These are phyloP conservation scores for Dactylellina drechsleri DNA, from an alignment of 2,329 filamentous ascomycete genomes.

Conservation along the genomic window DNA sequence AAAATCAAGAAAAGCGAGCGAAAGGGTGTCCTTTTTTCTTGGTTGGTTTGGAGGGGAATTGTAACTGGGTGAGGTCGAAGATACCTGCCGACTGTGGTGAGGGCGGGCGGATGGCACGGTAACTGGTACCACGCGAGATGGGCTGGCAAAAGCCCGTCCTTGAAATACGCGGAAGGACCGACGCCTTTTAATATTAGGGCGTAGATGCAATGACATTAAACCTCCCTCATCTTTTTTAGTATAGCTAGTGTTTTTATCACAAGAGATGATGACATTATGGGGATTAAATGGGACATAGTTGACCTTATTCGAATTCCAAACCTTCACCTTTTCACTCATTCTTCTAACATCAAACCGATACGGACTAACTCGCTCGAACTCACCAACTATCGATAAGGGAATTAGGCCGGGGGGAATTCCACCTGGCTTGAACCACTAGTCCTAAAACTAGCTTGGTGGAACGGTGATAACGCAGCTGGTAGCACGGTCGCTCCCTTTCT, in stretches of 20 bases:
- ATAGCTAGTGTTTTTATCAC: no score
- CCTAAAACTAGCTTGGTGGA: constrained; percentile 22
- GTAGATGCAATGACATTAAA: neutral
- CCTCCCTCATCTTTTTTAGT: no score
- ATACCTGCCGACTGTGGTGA: neutral
- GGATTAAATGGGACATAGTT: neutral
- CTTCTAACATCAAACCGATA: neutral
- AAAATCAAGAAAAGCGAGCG: constrained; percentile 23
- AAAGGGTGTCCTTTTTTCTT: constrained; percentile 4
- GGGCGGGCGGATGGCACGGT: neutral
- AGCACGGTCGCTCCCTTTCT: constrained; percentile 10
- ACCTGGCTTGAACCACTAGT: neutral
- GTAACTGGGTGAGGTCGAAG: neutral
- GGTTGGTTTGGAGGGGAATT: neutral
- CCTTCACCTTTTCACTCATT: neutral
- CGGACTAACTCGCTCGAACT: neutral
- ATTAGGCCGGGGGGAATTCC: neutral
- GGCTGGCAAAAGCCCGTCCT: constrained; percentile 20
- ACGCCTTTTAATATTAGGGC: neutral
- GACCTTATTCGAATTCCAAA: neutral
- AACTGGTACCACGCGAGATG: constrained; percentile 3
- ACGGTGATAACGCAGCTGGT: constrained; percentile 49
- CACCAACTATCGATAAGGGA: constrained; percentile 2
- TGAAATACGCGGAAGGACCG: constrained; percentile 22
- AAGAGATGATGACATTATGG: neutral